Conservation (phyloP, 2,329 filamentous ascomycete genomes). For the Stagonosporopsis vannaccii region DNA sequence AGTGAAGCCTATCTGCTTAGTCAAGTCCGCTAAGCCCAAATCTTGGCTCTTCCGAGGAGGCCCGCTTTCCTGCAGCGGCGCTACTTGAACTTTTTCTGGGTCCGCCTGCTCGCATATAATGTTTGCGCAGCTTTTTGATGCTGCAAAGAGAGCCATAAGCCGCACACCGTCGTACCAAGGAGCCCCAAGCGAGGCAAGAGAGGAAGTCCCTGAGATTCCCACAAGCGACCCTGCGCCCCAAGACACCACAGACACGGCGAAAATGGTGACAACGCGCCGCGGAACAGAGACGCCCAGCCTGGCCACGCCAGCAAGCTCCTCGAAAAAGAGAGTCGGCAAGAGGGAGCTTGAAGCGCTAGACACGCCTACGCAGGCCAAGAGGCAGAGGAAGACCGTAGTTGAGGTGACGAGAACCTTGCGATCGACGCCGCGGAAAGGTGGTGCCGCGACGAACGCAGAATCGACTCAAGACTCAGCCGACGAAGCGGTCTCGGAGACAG, state of each 20-base stretch:
- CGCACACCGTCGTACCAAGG: conserved; percentile 41
- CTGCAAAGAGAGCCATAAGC: conserved; percentile 40
- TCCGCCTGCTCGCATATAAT: conserved; percentile 26
- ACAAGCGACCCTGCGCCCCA: conserved; percentile 16
- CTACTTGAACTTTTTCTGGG: conserved; percentile 17
- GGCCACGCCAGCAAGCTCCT: conserved; percentile 35
- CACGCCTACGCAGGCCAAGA: conserved; percentile 39
- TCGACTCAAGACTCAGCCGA: conserved; percentile 12
- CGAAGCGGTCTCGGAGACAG: conserved; percentile 23
- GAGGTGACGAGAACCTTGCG: conserved; percentile 24
- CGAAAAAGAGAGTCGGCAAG: conserved; percentile 35
- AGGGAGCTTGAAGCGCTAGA: conserved; percentile 39
- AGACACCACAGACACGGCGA: conserved; percentile 19
- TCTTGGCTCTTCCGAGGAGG: conserved; percentile 20
- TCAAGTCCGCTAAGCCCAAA: conserved; percentile 1
- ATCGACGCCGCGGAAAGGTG: conserved; percentile 17
- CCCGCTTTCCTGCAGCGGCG: conserved; percentile 21
- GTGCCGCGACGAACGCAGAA: conserved; percentile 18
- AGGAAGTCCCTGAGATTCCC: conserved; percentile 22
- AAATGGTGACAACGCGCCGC: conserved; percentile 48
- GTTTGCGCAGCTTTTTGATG: conserved; percentile 43
- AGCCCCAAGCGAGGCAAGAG: conserved; percentile 25
- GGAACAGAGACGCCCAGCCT: conserved; percentile 38
- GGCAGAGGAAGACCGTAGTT: conserved; percentile 33
- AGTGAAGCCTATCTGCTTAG: conserved; percentile 7